Evolutionary conservation across 2,329 filamentous ascomycete species (phyloP).

Genomic region (Diaporthe vaccinii): DNA sequence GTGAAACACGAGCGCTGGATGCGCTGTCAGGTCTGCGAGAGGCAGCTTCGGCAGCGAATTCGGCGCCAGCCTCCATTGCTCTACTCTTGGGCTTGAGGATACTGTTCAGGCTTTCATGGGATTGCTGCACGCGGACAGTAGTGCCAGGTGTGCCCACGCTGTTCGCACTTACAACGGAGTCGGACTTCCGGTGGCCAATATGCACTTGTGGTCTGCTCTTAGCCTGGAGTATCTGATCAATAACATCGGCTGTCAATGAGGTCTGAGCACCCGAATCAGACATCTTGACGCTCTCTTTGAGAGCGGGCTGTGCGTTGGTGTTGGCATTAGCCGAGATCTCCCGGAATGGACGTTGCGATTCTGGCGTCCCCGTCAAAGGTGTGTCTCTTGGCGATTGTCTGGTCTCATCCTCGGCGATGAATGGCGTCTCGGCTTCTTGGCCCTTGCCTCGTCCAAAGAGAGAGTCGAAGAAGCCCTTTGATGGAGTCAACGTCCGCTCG

Average conservation of each 20-base stretch:
- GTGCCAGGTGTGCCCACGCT: slow-evolving; percentile 50
- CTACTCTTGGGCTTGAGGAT: slow-evolving; percentile 55
- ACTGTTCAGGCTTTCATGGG: slow-evolving; percentile 65
- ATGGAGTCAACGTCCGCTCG: slow-evolving; percentile 43
- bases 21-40: slow-evolving; percentile 78
- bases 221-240: slow-evolving; percentile 80
- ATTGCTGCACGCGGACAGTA: slow-evolving; percentile 59
- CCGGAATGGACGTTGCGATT: slow-evolving; percentile 70
- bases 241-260: slow-evolving; percentile 82
- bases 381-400: slow-evolving; percentile 63
- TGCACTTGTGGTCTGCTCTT: slow-evolving; percentile 54
- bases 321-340: slow-evolving; percentile 70
- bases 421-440: slow-evolving; percentile 54
- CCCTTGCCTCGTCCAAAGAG: slow-evolving; percentile 60
- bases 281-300: slow-evolving; percentile 60
- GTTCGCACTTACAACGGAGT: slow-evolving; percentile 48
- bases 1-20: slow-evolving; percentile 69
- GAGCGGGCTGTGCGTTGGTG: slow-evolving; percentile 55
- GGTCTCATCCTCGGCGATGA: slow-evolving; percentile 76
- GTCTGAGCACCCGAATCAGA: slow-evolving; percentile 86
- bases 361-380: slow-evolving; percentile 61
- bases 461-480: slow-evolving; percentile 32
- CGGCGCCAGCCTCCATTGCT: slow-evolving; percentile 51
- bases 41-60: slow-evolving; percentile 54
- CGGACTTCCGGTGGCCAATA: slow-evolving; percentile 52